Evolutionary conservation across 192 early-diverging fungal species (phyloP).

Genomic region (Rhizoclosmatium sp.): DNA sequence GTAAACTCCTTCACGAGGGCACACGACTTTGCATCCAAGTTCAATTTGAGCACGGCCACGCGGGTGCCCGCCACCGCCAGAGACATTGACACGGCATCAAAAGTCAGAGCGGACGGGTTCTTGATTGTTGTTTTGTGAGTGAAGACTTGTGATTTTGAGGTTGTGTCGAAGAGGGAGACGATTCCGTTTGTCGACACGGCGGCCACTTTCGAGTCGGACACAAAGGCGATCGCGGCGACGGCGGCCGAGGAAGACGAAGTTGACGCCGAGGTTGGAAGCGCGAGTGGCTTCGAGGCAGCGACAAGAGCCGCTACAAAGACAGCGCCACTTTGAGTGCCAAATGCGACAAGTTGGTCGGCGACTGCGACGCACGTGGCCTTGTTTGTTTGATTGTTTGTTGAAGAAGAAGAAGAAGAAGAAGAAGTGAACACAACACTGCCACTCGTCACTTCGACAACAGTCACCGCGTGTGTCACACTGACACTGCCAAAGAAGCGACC

Average conservation of each 20-base stretch:
- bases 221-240: neutral
- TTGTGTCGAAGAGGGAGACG: neutral
- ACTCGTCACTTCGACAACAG: neutral
- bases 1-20: constrained; percentile 36
- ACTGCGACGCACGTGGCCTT: neutral
- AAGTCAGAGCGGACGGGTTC: no score
- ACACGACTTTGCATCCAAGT: neutral
- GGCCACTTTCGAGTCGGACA: neutral
- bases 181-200: neutral
- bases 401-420: neutral
- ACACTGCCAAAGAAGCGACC: neutral
- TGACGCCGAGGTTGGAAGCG: neutral
- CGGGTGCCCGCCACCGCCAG: neutral
- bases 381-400: no score
- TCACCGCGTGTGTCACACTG: neutral
- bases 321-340: neutral
- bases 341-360: neutral
- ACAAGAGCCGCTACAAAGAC: neutral
- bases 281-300: neutral
- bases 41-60: neutral
- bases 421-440: neutral
- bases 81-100: no score
- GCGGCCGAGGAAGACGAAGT: neutral
- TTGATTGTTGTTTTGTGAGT: no score
- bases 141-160: no score